Evolutionary conservation across 805 yeast species (phyloP).

Genomic region (Suhomyces emberorum): DNA sequence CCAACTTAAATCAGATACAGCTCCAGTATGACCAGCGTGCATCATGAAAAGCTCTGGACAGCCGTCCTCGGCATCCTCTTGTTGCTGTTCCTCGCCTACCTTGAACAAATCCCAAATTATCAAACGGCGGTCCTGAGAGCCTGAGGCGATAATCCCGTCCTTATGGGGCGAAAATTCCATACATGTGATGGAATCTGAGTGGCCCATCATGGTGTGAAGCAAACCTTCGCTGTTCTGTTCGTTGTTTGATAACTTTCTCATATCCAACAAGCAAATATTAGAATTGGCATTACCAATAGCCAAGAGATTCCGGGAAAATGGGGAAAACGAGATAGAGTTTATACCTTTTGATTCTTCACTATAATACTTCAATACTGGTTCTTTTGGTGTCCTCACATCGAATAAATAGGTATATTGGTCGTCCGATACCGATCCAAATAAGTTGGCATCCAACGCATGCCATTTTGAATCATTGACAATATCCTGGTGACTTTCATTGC

Average conservation of each 20-base stretch:
- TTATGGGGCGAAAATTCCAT: constrained; percentile 74
- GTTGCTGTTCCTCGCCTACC: constrained; percentile 81
- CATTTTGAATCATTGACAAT: constrained; percentile 77
- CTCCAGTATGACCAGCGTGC: constrained; percentile 88
- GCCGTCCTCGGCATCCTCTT: constrained; percentile 89
- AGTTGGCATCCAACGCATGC: constrained; percentile 49
- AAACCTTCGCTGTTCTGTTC: constrained; percentile 21
- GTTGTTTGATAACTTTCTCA: constrained; percentile 39
- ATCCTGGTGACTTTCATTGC: constrained; percentile 40
- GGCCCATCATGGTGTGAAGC: constrained; percentile 78
- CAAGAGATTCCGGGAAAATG: constrained; percentile 53
- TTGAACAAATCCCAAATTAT: constrained; percentile 77
- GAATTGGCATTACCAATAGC: constrained; percentile 73
- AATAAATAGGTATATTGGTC: constrained; percentile 54
- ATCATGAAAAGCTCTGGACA: constrained; percentile 85
- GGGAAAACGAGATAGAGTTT: constrained; percentile 65
- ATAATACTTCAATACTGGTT: constrained; percentile 24
- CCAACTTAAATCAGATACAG: constrained; percentile 70
- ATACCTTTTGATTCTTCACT: constrained; percentile 39
- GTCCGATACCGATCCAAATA: constrained; percentile 74
- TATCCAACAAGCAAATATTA: constrained; percentile 62
- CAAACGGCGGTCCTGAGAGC: constrained; percentile 73
- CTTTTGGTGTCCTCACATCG: constrained; percentile 45
- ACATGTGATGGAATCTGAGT: constrained; percentile 65
- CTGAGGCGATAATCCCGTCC: constrained; percentile 76